Conservation (phyloP, 495 filamentous ascomycete species). For the Penicillium parvum region DNA sequence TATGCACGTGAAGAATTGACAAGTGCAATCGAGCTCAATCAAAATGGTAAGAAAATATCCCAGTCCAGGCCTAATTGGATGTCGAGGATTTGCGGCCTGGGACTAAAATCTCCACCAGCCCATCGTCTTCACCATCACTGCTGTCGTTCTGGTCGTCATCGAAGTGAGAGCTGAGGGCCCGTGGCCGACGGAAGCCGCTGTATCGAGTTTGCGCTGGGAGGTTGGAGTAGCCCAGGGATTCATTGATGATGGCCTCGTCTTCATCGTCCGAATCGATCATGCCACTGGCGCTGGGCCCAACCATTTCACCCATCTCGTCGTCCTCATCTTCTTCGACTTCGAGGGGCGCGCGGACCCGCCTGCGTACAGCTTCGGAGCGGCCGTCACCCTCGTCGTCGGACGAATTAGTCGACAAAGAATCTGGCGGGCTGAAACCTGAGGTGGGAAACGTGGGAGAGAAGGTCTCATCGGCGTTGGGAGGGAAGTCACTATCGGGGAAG, state of each 20-base stretch:
- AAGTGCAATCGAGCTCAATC: no score
- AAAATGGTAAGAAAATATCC: no score
- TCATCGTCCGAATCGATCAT: conserved; percentile 47
- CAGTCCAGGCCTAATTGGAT: conserved; percentile 15
- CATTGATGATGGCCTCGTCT: conserved; percentile 47
- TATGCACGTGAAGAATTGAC: no score
- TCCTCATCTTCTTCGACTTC: conserved; percentile 49
- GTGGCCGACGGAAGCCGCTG: conserved; percentile 29
- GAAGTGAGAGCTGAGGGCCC: conserved; percentile 33
- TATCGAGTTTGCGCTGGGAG: conserved; percentile 33
- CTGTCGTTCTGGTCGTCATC: conserved; percentile 43
- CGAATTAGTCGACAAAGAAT: conserved; percentile 39
- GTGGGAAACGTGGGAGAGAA: conserved; percentile 38
- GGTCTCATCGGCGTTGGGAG: conserved; percentile 21
- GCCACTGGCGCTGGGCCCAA: conserved; percentile 34
- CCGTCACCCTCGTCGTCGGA: conserved; percentile 41
- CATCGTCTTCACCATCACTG: conserved; percentile 47
- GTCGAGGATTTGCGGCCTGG: conserved; percentile 39
- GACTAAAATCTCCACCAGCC: conserved; percentile 46
- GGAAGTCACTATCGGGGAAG: conserved; percentile 37
- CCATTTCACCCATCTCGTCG: conserved; percentile 50
- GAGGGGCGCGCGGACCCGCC: conserved; percentile 40
- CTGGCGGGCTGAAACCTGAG: conserved; percentile 41
- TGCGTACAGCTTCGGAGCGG: conserved; percentile 27
- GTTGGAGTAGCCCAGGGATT: conserved; percentile 43